A percentile compares a stretch with the other conserved stretches of the same genome.
phyloP scores from a whole-genome alignment of 108 stramenopile species.

The Nannochloropsis gaditana region DNA sequence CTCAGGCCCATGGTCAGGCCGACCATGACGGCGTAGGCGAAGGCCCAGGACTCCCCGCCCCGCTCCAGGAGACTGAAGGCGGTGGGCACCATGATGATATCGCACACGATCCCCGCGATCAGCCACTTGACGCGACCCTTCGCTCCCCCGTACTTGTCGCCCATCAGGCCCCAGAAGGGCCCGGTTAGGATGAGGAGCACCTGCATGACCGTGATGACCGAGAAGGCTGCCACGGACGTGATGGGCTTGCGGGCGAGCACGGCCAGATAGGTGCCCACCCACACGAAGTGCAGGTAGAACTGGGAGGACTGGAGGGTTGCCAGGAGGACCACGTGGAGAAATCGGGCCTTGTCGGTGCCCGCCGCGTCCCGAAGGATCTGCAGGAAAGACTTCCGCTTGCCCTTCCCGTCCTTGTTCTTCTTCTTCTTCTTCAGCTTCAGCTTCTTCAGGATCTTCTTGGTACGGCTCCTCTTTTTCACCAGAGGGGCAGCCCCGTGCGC shows the following conservation, averaged over 20 bases:
- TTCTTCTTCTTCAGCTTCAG: not conserved
- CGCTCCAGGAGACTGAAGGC: not conserved
- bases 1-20: not conserved
- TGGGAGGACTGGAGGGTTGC: not conserved
- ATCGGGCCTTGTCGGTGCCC: not conserved
- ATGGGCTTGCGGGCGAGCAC: not conserved
- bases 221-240: not conserved
- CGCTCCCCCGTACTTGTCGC: constrained; percentile 4
- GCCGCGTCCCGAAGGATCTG: not conserved
- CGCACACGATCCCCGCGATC: not conserved
- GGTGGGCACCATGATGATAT: not conserved
- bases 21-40: not conserved
- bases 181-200: constrained; percentile 3
- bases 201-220: not conserved
- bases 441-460: not conserved
- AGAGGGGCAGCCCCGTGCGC: not conserved
- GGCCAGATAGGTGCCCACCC: not conserved
- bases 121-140: not conserved
- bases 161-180: not conserved
- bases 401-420: not conserved
- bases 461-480: not conserved
- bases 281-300: not conserved
- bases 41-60: not conserved
- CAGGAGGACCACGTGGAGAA: not conserved
- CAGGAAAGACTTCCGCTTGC: not conserved